A percentile compares a stretch with the other conserved stretches of the same genome.
Conservation (phyloP, 2,329 filamentous ascomycete species). For the Colletotrichum camelliae region DNA sequence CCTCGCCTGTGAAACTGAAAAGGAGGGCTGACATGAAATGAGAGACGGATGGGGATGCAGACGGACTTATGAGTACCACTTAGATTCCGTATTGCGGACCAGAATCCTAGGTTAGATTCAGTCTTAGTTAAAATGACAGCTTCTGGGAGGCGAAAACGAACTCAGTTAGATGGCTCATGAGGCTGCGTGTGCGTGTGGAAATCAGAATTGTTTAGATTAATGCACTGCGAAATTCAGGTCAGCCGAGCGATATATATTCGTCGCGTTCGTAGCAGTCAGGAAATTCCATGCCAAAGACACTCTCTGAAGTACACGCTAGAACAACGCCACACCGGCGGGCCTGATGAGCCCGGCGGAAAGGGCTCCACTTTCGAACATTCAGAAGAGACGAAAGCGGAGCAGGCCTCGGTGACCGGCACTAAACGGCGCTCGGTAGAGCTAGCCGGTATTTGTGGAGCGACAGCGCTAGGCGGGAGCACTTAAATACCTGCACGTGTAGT, state of each 20-base stretch:
- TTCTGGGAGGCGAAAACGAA: background rate
- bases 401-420: background rate
- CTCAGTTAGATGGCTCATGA: background rate
- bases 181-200: background rate
- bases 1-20: background rate
- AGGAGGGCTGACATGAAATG: background rate
- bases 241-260: background rate
- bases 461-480: too few species aligned
- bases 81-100: background rate
- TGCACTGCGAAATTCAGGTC: background rate
- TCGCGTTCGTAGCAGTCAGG: background rate
- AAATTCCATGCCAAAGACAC: background rate
- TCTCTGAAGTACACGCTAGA: background rate
- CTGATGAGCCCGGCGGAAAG: background rate
- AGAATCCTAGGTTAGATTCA: background rate
- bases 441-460: background rate
- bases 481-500: background rate
- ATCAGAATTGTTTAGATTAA: background rate
- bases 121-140: background rate
- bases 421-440: background rate
- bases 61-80: background rate
- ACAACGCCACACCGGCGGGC: background rate
- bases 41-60: background rate
- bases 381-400: background rate
- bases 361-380: background rate